Percentiles rank a stretch among this genome's conserved stretches.
phyloP scores from a whole-genome alignment of 176 grass and related monocot genomes.

The Paspalum notatum region DNA sequence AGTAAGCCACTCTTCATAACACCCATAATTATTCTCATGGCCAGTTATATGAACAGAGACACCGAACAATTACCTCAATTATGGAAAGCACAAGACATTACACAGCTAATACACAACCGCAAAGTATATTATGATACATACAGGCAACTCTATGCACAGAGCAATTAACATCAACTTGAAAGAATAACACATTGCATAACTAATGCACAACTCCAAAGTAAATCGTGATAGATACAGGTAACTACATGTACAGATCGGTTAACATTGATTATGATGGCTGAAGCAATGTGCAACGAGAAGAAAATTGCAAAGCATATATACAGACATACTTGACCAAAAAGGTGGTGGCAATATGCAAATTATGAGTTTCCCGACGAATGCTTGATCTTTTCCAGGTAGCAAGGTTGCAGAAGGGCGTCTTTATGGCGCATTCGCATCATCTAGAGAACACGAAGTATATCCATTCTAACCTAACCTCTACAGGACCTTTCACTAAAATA shows the following conservation, averaged over 20 bases:
- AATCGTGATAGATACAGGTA: background rate
- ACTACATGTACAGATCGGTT: background rate
- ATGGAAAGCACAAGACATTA: background rate
- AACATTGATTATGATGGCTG: too few relatives aligned
- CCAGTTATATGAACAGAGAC: background rate
- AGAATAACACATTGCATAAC: background rate
- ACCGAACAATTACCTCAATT: background rate
- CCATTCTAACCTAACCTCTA: background rate
- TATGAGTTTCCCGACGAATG: background rate
- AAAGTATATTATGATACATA: background rate
- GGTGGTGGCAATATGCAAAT: background rate
- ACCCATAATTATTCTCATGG: background rate
- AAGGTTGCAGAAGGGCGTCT: background rate
- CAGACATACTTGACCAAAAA: background rate
- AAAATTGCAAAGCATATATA: background rate
- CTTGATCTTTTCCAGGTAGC: background rate
- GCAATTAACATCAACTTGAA: background rate
- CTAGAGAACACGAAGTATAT: constrained; percentile 3
- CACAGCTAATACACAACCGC: constrained; percentile 3
- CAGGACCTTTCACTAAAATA: background rate
- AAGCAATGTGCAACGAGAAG: too few relatives aligned
- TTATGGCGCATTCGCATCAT: background rate
- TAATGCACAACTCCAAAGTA: background rate
- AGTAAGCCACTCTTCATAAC: constrained; percentile 9
- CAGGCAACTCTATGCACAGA: background rate